These are phyloP conservation scores for Dioscorea zingiberensis DNA, from an alignment of 106 monocot genomes.

Conservation along the genomic window DNA sequence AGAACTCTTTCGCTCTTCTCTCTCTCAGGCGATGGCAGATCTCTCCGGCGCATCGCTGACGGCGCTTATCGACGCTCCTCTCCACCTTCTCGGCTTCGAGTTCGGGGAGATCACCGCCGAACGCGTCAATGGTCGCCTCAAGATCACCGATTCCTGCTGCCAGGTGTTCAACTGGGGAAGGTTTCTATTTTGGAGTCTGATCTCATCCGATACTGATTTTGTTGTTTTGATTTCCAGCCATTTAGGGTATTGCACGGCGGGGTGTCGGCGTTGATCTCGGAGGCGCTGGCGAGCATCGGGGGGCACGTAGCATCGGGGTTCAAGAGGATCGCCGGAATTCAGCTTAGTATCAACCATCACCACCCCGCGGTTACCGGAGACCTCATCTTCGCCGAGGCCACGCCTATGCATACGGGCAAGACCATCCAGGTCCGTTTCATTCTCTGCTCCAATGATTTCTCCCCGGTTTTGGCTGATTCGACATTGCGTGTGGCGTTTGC, in stretches of 20 bases:
- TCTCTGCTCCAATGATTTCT: too few species aligned
- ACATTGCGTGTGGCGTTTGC: too few species aligned
- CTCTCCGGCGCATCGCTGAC: too few species aligned
- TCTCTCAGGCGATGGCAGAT: too few species aligned
- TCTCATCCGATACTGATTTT: neutral
- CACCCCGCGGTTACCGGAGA: slow-evolving; percentile 48
- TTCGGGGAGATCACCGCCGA: slow-evolving; percentile 40
- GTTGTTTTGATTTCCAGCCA: slow-evolving; percentile 30
- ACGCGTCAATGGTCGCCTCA: slow-evolving; percentile 50
- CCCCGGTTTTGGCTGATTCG: too few species aligned
- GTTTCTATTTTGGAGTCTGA: neutral
- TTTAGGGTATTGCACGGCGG: slow-evolving; percentile 87
- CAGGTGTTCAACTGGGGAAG: slow-evolving; percentile 34
- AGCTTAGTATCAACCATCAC: slow-evolving; percentile 91
- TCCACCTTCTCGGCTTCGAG: slow-evolving; percentile 62
- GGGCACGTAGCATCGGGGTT: slow-evolving; percentile 73
- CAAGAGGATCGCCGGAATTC: slow-evolving; percentile 70
- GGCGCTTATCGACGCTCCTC: slow-evolving; percentile 63
- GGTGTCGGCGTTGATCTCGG: slow-evolving; percentile 78
- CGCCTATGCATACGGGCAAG: slow-evolving; percentile 38
- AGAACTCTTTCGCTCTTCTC: too few species aligned
- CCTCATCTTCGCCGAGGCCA: slow-evolving; percentile 50
- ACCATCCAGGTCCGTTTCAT: slow-evolving; percentile 48
- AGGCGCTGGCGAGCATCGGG: slow-evolving; percentile 80
- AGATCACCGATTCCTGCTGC: slow-evolving; percentile 45